These are phyloP conservation scores for Penicillium cataractarum DNA, from an alignment of 495 filamentous ascomycete genomes.

Conservation along the genomic window DNA sequence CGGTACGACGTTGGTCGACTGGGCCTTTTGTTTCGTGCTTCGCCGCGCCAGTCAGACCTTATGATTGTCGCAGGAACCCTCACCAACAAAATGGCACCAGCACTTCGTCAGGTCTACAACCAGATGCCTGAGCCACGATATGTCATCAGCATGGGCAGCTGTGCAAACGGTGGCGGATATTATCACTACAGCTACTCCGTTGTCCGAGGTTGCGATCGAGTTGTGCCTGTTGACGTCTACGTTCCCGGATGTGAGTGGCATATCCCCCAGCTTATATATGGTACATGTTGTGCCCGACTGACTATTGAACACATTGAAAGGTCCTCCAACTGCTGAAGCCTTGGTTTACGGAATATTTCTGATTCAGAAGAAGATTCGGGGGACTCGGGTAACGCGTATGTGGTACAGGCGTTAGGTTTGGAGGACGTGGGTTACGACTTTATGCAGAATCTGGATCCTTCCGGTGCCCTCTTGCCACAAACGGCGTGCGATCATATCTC, in stretches of 20 bases:
- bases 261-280: no score
- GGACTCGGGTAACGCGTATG: conserved; percentile 63
- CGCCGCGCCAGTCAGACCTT: conserved; percentile 91
- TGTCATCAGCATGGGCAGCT: conserved; percentile 94
- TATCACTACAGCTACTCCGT: conserved; percentile 97
- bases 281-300: conserved; percentile 15
- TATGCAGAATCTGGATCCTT: no score
- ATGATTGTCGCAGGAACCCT: conserved; percentile 97
- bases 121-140: conserved; percentile 97
- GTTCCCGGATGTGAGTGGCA: conserved; percentile 75
- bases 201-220: conserved; percentile 86
- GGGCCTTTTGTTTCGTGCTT: conserved; percentile 95
- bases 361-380: conserved; percentile 89
- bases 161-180: conserved; percentile 95
- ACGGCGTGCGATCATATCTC: no score
- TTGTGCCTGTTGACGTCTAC: conserved; percentile 95
- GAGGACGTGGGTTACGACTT: neutral
- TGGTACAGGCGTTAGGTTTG: conserved; percentile 48
- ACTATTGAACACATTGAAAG: conserved; percentile 25
- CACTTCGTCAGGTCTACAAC: conserved; percentile 92
- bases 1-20: conserved; percentile 95
- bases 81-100: conserved; percentile 98
- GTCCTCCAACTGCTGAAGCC: conserved; percentile 85
- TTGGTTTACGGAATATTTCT: conserved; percentile 94
- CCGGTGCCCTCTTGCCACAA: no score